These are phyloP conservation scores for Monilinia laxa DNA, from an alignment of 2,329 filamentous ascomycete species.

Conservation along the genomic window DNA sequence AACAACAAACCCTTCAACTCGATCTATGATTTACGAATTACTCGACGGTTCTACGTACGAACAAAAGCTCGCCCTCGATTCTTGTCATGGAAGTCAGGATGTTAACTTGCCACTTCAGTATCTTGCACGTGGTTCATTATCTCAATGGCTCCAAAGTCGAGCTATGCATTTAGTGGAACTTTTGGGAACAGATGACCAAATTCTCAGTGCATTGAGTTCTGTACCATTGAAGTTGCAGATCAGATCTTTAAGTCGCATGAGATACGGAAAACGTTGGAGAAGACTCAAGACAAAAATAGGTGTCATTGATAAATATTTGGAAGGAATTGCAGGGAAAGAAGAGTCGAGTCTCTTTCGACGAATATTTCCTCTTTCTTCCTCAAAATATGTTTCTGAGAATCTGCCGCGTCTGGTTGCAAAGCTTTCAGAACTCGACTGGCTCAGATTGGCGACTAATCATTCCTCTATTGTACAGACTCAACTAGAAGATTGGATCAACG, in stretches of 20 bases:
- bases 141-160: background rate
- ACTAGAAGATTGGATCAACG: background rate
- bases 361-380: background rate
- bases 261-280: background rate
- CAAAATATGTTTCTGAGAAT: background rate
- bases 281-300: background rate
- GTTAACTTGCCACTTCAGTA: background rate
- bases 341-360: background rate
- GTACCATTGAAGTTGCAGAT: background rate
- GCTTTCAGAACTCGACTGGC: background rate
- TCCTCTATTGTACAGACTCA: background rate
- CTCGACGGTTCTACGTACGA: background rate
- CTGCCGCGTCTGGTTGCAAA: background rate
- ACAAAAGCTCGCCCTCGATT: background rate
- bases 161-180: background rate
- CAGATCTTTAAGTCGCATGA: background rate
- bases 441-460: background rate
- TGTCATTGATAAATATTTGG: background rate
- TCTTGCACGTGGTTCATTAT: background rate
- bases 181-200: background rate
- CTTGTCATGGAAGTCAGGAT: conserved; percentile 2
- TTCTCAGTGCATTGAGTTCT: background rate
- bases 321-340: background rate
- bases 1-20: background rate
- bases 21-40: background rate